Percentiles rank a stretch among this genome's conserved stretches.
phyloP scores from a whole-genome alignment of 2,329 filamentous ascomycete genomes.

The Metarhizium guizhouense region DNA sequence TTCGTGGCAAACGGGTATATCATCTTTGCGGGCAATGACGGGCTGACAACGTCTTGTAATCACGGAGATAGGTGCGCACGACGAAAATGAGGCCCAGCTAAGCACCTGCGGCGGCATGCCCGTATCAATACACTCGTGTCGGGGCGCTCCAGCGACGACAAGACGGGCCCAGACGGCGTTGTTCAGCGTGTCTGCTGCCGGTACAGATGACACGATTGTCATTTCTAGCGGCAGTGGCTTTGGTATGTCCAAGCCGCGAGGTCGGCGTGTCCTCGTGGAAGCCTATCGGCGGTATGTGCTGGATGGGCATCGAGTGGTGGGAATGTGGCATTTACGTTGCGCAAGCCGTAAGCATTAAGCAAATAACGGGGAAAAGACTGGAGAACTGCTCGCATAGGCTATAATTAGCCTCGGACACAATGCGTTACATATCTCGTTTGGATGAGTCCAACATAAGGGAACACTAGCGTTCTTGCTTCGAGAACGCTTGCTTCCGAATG shows the following conservation, averaged over 20 bases:
- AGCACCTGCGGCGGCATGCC: slow-evolving; percentile 44
- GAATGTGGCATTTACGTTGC: slow-evolving; percentile 33
- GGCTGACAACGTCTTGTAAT: background rate
- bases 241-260: slow-evolving; percentile 43
- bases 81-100: slow-evolving; percentile 38
- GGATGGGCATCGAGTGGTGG: slow-evolving; percentile 36
- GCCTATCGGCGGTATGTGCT: slow-evolving; percentile 35
- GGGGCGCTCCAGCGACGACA: slow-evolving; percentile 33
- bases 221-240: slow-evolving; percentile 45
- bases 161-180: slow-evolving; percentile 37
- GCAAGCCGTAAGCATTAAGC: slow-evolving; percentile 6
- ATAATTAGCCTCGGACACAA: too few relatives aligned
- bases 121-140: slow-evolving; percentile 32
- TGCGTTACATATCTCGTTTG: too few relatives aligned
- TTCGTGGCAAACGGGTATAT: background rate
- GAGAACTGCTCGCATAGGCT: background rate
- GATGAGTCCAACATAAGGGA: too few relatives aligned
- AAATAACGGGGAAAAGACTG: background rate
- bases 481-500: too few relatives aligned
- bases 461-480: too few relatives aligned
- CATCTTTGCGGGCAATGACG: background rate
- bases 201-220: slow-evolving; percentile 38
- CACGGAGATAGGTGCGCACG: slow-evolving; percentile 36
- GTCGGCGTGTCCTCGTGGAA: slow-evolving; percentile 40
- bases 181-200: slow-evolving; percentile 35